Conservation (phyloP, 75 land plant genomes). For the Picea sitchensis region DNA sequence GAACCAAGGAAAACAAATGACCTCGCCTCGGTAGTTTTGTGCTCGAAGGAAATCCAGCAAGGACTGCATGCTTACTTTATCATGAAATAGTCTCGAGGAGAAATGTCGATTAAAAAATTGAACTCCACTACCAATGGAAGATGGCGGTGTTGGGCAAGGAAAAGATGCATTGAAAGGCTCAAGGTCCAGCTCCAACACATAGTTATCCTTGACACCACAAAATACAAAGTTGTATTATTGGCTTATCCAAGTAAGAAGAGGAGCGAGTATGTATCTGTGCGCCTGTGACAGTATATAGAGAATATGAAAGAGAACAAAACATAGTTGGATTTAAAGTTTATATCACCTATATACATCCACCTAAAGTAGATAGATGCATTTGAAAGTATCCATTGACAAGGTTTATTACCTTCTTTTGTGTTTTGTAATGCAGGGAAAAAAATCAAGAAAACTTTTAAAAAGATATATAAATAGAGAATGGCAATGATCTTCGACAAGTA, state of each 20-base stretch:
- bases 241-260: background rate
- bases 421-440: background rate
- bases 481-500: background rate
- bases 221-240: background rate
- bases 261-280: background rate
- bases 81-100: constrained; percentile 69
- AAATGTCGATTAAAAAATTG: constrained; percentile 92
- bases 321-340: background rate
- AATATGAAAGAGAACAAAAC: background rate
- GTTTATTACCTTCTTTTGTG: background rate
- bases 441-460: background rate
- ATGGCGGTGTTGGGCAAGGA: constrained; percentile 50
- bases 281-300: background rate
- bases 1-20: constrained; percentile 13
- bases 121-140: constrained; percentile 76
- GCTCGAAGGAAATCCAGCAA: constrained; percentile 72
- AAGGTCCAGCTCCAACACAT: constrained; percentile 62
- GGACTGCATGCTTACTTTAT: constrained; percentile 61
- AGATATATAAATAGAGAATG: background rate
- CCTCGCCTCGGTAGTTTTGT: constrained; percentile 82
- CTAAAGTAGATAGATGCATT: background rate
- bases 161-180: constrained; percentile 59
- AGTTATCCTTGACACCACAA: constrained; percentile 29
- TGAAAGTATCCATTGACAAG: background rate
- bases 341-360: background rate